A percentile compares a stretch with the other conserved stretches of the same genome.
Evolutionary conservation across 1,139 yeast genomes (phyloP).

Genomic region (Nakaseomyces uthaithaninus): DNA sequence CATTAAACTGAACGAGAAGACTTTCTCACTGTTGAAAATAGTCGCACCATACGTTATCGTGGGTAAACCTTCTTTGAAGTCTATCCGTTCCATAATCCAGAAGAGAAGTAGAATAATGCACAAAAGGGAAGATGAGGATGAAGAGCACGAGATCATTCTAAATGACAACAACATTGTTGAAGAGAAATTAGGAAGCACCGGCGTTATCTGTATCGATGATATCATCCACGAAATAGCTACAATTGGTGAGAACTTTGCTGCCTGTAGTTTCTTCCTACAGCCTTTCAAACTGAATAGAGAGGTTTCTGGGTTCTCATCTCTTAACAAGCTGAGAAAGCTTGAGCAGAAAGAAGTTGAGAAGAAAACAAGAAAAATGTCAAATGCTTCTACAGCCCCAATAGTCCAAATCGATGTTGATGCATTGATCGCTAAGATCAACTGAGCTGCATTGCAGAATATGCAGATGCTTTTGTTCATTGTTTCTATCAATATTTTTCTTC

Average conservation of each 20-base stretch:
- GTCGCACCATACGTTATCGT: constrained; percentile 65
- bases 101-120: constrained; percentile 58
- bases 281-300: constrained; percentile 67
- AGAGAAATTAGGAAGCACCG: constrained; percentile 59
- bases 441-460: too few relatives aligned
- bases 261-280: constrained; percentile 50
- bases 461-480: too few relatives aligned
- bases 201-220: constrained; percentile 73
- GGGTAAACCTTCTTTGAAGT: constrained; percentile 63
- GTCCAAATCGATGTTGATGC: constrained; percentile 63
- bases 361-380: constrained; percentile 38
- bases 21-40: constrained; percentile 53
- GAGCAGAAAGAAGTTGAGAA: constrained; percentile 37
- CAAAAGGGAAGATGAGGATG: constrained; percentile 32
- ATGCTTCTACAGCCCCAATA: constrained; percentile 57
- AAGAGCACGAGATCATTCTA: constrained; percentile 39
- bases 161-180: constrained; percentile 71
- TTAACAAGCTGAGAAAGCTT: constrained; percentile 35
- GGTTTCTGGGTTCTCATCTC: constrained; percentile 59
- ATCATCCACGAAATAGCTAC: constrained; percentile 59
- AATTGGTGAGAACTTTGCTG: constrained; percentile 55
- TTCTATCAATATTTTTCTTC: too few relatives aligned
- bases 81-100: constrained; percentile 64
- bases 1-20: constrained; percentile 48
- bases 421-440: constrained; percentile 56